Percentiles rank a stretch among this genome's conserved stretches.
Evolutionary conservation across 2,329 filamentous ascomycete genomes (phyloP).

Genomic region (Fusarium sp.): DNA sequence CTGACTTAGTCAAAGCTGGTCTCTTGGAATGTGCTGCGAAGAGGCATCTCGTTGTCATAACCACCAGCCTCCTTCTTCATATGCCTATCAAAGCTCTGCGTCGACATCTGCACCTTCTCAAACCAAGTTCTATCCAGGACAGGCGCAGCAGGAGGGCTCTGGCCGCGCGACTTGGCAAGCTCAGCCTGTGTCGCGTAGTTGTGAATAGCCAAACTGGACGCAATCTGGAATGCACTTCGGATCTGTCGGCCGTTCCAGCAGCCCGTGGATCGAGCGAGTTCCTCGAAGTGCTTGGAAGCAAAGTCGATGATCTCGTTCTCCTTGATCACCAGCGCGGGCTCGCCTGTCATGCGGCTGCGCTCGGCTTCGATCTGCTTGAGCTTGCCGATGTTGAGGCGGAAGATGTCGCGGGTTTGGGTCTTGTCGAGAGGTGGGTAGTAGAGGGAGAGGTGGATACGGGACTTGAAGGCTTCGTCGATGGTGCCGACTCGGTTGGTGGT

Average conservation of each 20-base stretch:
- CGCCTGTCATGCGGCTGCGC: constrained; percentile 51
- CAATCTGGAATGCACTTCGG: constrained; percentile 52
- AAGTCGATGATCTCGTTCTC: constrained; percentile 52
- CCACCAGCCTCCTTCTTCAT: constrained; percentile 54
- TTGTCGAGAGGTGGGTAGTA: constrained; percentile 56
- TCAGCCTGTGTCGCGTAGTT: constrained; percentile 48
- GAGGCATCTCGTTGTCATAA: constrained; percentile 49
- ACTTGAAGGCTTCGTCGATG: constrained; percentile 63
- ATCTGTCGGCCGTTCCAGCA: constrained; percentile 55
- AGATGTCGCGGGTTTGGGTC: constrained; percentile 55
- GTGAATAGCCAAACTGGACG: constrained; percentile 53
- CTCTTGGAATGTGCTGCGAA: constrained; percentile 51
- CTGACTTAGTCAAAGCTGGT: constrained; percentile 10
- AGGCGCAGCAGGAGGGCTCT: constrained; percentile 50
- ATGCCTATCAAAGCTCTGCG: constrained; percentile 55
- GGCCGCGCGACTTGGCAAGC: constrained; percentile 47
- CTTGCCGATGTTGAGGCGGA: constrained; percentile 54
- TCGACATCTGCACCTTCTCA: constrained; percentile 57
- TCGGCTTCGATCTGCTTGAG: constrained; percentile 52
- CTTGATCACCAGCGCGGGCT: constrained; percentile 50
- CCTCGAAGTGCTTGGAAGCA: constrained; percentile 49
- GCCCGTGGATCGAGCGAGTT: constrained; percentile 44
- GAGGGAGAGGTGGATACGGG: constrained; percentile 58
- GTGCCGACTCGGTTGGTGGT: constrained; percentile 63
- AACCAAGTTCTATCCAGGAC: constrained; percentile 53